These are phyloP conservation scores for Periconia macrospinosa DNA, from an alignment of 2,329 filamentous ascomycete species.

Conservation along the genomic window DNA sequence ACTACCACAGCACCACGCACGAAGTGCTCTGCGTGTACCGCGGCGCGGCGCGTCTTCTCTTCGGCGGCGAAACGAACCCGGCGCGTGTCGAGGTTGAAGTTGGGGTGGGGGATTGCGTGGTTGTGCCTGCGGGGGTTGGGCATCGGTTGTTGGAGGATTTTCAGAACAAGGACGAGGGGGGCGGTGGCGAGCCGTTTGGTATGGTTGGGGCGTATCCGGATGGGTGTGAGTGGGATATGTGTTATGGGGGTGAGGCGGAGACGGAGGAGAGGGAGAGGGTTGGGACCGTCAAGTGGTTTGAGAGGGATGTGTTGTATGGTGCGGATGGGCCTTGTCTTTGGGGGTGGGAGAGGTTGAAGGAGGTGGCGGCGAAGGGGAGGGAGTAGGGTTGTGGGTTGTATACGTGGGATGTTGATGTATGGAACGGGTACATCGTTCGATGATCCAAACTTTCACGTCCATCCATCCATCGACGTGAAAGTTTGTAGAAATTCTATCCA, in stretches of 20 bases:
- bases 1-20: slow-evolving; percentile 69
- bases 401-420: too few relatives aligned
- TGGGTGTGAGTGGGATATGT: slow-evolving; percentile 68
- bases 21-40: slow-evolving; percentile 64
- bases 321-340: slow-evolving; percentile 28
- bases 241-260: slow-evolving; percentile 61
- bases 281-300: slow-evolving; percentile 57
- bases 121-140: slow-evolving; percentile 66
- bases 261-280: slow-evolving; percentile 56
- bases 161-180: slow-evolving; percentile 19
- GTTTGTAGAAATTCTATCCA: too few relatives aligned
- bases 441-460: too few relatives aligned
- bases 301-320: slow-evolving; percentile 57
- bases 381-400: too few relatives aligned
- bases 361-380: background rate
- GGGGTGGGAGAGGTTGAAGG: slow-evolving; percentile 20
- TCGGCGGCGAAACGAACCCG: slow-evolving; percentile 66
- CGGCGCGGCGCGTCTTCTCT: slow-evolving; percentile 64
- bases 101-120: slow-evolving; percentile 61
- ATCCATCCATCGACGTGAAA: too few relatives aligned
- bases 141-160: slow-evolving; percentile 63
- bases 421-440: too few relatives aligned
- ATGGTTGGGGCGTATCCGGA: slow-evolving; percentile 69
- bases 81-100: slow-evolving; percentile 52
- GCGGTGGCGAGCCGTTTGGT: slow-evolving; percentile 54